A percentile compares a stretch with the other conserved stretches of the same genome.
These are phyloP conservation scores for Cucurbita ficifolia DNA, from an alignment of 306 rosid species.

Conservation along the genomic window DNA sequence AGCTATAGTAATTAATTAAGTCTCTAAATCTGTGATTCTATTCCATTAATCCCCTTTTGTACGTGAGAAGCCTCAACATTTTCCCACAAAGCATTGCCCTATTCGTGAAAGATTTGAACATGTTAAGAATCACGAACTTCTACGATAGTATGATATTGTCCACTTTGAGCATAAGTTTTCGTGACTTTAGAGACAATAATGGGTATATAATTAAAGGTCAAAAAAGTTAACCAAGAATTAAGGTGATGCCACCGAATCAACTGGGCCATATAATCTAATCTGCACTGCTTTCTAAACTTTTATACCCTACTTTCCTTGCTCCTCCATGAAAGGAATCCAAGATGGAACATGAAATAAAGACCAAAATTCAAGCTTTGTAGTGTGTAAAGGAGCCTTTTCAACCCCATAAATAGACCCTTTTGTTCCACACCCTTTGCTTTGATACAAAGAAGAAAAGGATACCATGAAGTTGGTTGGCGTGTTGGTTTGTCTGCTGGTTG, in stretches of 20 bases:
- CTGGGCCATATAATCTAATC: too few relatives aligned
- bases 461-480: slow-evolving; percentile 49
- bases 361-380: slow-evolving; percentile 17
- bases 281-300: not conserved
- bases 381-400: slow-evolving; percentile 31
- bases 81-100: not conserved
- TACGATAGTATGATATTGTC: too few relatives aligned
- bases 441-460: not conserved
- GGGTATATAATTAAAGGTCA: not conserved
- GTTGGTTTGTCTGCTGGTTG: slow-evolving; percentile 50
- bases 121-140: too few relatives aligned
- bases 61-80: not conserved
- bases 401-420: slow-evolving; percentile 7
- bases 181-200: not conserved
- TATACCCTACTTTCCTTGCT: slow-evolving; percentile 41
- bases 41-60: not conserved
- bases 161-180: too few relatives aligned
- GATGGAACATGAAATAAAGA: slow-evolving; percentile 16
- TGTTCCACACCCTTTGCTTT: not conserved
- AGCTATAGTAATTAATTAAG: not conserved
- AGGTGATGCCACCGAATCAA: not conserved
- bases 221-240: not conserved
- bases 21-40: not conserved
- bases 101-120: too few relatives aligned
- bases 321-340: slow-evolving; percentile 55